These are phyloP conservation scores for Colletotrichum cuscutae DNA, from an alignment of 2,329 filamentous ascomycete species.

Conservation along the genomic window DNA sequence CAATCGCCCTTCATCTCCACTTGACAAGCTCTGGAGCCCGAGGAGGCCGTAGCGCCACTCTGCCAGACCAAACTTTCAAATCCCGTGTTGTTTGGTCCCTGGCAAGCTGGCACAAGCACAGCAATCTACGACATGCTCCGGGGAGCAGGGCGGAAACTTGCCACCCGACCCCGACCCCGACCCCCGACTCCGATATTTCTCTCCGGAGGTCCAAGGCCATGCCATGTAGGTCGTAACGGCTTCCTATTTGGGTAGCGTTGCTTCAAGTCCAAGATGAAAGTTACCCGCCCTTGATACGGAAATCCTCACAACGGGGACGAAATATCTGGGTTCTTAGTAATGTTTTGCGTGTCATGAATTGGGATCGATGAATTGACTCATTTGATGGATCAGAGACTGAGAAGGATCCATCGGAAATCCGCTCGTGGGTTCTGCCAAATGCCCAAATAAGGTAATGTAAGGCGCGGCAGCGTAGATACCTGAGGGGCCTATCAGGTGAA, in stretches of 20 bases:
- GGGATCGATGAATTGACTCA: neutral
- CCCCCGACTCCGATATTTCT: neutral
- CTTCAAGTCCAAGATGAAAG: neutral
- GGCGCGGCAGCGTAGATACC: neutral
- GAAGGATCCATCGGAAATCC: neutral
- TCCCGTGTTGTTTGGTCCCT: neutral
- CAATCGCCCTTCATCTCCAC: slow-evolving; percentile 3
- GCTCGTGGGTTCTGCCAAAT: neutral
- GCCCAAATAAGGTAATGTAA: neutral
- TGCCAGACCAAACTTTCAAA: slow-evolving; percentile 11
- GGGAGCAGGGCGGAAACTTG: neutral
- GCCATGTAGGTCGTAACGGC: neutral
- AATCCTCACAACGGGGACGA: neutral
- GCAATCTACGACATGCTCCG: neutral
- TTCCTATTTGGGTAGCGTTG: neutral
- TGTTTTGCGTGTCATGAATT: neutral
- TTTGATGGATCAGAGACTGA: neutral
- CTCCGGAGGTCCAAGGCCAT: neutral
- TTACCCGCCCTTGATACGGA: neutral
- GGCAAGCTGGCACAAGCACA: neutral
- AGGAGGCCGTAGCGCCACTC: neutral
- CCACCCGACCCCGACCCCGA: neutral
- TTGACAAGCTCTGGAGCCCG: neutral
- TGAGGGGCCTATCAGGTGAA: neutral
- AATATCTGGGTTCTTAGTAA: neutral